A percentile compares a stretch with the other conserved stretches of the same genome.
These are phyloP conservation scores for Panaeolus papilionaceus DNA, from an alignment of 768 basidiomycete genomes.

Conservation along the genomic window DNA sequence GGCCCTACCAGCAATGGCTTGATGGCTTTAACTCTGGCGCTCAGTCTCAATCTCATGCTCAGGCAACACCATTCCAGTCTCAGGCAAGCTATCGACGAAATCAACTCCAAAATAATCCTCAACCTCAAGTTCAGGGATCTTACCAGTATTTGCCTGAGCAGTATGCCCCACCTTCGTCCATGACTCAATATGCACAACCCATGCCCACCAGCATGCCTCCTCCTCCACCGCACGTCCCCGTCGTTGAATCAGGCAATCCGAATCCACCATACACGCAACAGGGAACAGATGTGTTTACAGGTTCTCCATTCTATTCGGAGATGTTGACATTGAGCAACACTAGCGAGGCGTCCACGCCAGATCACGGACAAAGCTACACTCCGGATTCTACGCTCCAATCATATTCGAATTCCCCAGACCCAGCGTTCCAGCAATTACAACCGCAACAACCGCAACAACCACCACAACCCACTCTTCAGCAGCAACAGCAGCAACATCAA, in stretches of 20 bases:
- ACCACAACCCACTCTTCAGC: conserved; percentile 22
- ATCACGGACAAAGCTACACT: conserved; percentile 27
- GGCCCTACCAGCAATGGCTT: conserved; percentile 51
- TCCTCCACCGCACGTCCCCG: conserved; percentile 14
- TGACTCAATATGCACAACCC: conserved; percentile 30
- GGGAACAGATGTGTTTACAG: conserved; percentile 26
- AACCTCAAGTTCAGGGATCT: conserved; percentile 29
- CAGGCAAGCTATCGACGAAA: conserved; percentile 28
- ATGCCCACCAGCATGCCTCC: conserved; percentile 20
- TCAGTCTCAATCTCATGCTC: conserved; percentile 23
- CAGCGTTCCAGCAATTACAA: conserved; percentile 35
- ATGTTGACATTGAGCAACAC: conserved; percentile 26
- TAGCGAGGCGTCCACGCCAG: conserved; percentile 30
- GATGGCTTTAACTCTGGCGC: conserved; percentile 34
- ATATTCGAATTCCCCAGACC: conserved; percentile 36
- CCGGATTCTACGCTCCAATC: conserved; percentile 35
- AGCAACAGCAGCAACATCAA: conserved; percentile 15
- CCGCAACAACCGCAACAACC: conserved; percentile 21
- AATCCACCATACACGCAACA: conserved; percentile 17
- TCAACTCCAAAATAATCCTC: conserved; percentile 21
- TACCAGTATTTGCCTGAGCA: conserved; percentile 35
- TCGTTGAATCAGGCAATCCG: not conserved
- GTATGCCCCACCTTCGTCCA: conserved; percentile 30
- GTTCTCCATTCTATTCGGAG: conserved; percentile 26
- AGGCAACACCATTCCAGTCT: conserved; percentile 23